phyloP scores from a whole-genome alignment of 176 grass and related monocot genomes.

The Saccharum officinarum region DNA sequence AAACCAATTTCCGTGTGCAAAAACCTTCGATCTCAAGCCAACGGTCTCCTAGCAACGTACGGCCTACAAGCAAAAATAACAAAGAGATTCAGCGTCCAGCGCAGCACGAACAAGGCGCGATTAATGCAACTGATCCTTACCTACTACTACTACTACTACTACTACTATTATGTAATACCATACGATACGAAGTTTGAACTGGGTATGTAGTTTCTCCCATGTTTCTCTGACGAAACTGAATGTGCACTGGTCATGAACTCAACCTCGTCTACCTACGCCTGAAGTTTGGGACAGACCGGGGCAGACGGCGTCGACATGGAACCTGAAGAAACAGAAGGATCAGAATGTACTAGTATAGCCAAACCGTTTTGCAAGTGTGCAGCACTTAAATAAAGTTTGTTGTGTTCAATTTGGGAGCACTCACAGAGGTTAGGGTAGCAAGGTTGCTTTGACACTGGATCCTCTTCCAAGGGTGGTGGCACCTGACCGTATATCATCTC shows the following conservation, averaged over 20 bases:
- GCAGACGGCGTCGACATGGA: conserved; percentile 68
- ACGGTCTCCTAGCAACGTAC: background rate
- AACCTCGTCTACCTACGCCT: conserved; percentile 17
- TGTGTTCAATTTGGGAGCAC: background rate
- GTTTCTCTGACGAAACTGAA: background rate
- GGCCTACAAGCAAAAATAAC: background rate
- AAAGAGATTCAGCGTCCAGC: background rate
- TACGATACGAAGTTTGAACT: background rate
- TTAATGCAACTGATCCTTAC: background rate
- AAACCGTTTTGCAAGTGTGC: background rate
- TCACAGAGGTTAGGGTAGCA: conserved; percentile 80
- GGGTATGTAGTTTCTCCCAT: no score
- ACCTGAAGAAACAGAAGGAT: conserved; percentile 8
- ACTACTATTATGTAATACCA: background rate
- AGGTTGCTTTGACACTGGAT: conserved; percentile 76
- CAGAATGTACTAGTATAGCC: background rate
- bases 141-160: no score
- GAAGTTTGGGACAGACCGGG: conserved; percentile 73
- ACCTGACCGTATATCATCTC: conserved; percentile 93
- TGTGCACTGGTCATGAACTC: background rate
- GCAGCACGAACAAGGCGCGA: background rate
- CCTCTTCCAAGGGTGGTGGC: conserved; percentile 81
- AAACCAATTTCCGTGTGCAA: background rate
- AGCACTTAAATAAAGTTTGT: background rate
- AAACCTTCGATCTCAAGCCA: background rate